Evolutionary conservation across 768 basidiomycete genomes (phyloP), one percentile per base, ranked within the genome.

Genomic region (Kwoniella shandongensis): DNA sequence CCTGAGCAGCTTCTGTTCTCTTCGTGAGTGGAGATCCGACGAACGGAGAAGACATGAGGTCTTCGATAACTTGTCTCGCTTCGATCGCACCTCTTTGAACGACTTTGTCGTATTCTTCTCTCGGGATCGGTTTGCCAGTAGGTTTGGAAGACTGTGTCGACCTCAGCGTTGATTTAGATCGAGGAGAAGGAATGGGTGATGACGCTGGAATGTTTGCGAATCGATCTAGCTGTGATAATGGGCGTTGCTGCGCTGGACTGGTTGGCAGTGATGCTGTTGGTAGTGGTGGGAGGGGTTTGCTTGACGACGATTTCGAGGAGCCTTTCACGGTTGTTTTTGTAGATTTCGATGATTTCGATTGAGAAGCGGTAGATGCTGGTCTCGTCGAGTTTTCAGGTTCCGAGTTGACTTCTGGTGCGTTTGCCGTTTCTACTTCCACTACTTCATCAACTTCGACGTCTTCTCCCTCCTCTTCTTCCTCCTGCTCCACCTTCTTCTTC

Each of bases 151-250:
- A 51, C 30, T 63, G 48, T n/a, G 39, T 40, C 3, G 51, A 58
- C 3, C 56, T 39, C 8, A 58, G 25, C 10, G 50, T 46, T 10
- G 48, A 17, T 26, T 54, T 44, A 13, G 58, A 18, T 29, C 38
- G 45, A 22, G 57, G 51, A 4, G 57, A 44, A 15, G 38, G 51
- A 23, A 54, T 32, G n/a, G 65, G 62, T 1, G 68, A 64, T 11
- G 65, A 62, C 11, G 61, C 59, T 30, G 70, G 70, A 38, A 72
- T 65, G 49, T 68, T 71, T 2, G 62, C 41, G 50, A 68, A 71
- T 35, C 64, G 38, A 20, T 63, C 59, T 11, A 71, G 51, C 32
- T 65, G 66, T 6, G 66, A 67, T 29, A 65, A 45, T 7, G 62
- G 64, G 41, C 41, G 51, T 35, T 36, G 20, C 27, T 32, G 42